phyloP scores from a whole-genome alignment of 441 rosid genomes.

The Euphorbia corollata region DNA sequence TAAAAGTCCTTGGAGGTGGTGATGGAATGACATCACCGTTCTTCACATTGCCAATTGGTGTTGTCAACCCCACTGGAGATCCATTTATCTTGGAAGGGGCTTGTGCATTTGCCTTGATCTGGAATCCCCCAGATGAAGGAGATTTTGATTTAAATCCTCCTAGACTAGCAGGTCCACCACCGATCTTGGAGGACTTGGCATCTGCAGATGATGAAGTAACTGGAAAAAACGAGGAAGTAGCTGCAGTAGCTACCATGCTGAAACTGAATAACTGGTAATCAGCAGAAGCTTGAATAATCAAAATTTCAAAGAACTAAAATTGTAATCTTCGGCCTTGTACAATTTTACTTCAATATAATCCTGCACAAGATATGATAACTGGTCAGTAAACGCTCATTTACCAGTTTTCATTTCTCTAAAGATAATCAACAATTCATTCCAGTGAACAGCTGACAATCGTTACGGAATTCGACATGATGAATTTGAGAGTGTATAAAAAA shows the following conservation, averaged over 20 bases:
- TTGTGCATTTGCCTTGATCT: constrained; percentile 78
- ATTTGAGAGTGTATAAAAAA: background rate
- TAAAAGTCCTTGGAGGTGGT: constrained; percentile 76
- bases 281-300: constrained; percentile 14
- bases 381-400: background rate
- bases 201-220: constrained; percentile 44
- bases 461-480: background rate
- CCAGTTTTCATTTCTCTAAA: background rate
- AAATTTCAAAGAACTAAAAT: background rate
- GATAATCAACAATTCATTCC: background rate
- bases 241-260: constrained; percentile 75
- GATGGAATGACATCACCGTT: constrained; percentile 40
- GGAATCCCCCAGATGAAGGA: constrained; percentile 48
- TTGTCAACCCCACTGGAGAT: constrained; percentile 37
- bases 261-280: constrained; percentile 19
- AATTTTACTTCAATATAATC: background rate
- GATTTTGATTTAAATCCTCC: constrained; percentile 43
- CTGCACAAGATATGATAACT: constrained; percentile 8
- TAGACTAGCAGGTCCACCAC: constrained; percentile 39
- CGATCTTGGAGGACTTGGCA: constrained; percentile 38
- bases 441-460: background rate
- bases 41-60: constrained; percentile 39
- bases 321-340: background rate
- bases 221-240: constrained; percentile 67
- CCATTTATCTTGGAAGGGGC: constrained; percentile 90